These are phyloP conservation scores for Vanilla planifolia DNA, from an alignment of 106 monocot genomes.

Conservation along the genomic window DNA sequence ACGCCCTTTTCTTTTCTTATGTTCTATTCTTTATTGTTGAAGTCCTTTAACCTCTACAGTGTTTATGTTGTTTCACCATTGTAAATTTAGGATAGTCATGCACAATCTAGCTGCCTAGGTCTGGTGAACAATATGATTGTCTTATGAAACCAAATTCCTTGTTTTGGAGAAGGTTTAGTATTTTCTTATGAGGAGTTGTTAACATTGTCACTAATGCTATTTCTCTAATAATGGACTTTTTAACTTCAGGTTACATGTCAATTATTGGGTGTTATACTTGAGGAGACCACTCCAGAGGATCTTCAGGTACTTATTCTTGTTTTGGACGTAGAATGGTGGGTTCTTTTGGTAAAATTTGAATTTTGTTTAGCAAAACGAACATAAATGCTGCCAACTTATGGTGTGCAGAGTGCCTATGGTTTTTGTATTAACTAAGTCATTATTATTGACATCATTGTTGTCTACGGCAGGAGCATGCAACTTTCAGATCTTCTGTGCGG, in stretches of 20 bases:
- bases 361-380: neutral
- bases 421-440: neutral
- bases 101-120: too few species aligned
- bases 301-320: conserved; percentile 39
- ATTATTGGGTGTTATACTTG: conserved; percentile 52
- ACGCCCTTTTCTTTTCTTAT: too few species aligned
- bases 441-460: neutral
- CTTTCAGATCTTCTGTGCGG: conserved; percentile 44
- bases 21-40: too few species aligned
- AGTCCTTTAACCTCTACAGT: too few species aligned
- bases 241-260: conserved; percentile 42
- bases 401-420: neutral
- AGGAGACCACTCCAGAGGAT: conserved; percentile 60
- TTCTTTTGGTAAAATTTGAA: neutral
- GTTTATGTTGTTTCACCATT: too few species aligned
- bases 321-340: neutral
- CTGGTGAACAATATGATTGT: too few species aligned
- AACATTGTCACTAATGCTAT: too few species aligned
- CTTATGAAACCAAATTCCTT: too few species aligned
- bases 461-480: conserved; percentile 41
- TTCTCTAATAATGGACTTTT: neutral
- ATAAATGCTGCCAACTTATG: neutral
- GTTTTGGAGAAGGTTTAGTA: too few species aligned
- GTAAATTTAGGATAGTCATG: too few species aligned
- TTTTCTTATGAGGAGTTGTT: too few species aligned